These are phyloP conservation scores for Ogataea saltuana DNA, from an alignment of 805 yeast species.

Conservation along the genomic window DNA sequence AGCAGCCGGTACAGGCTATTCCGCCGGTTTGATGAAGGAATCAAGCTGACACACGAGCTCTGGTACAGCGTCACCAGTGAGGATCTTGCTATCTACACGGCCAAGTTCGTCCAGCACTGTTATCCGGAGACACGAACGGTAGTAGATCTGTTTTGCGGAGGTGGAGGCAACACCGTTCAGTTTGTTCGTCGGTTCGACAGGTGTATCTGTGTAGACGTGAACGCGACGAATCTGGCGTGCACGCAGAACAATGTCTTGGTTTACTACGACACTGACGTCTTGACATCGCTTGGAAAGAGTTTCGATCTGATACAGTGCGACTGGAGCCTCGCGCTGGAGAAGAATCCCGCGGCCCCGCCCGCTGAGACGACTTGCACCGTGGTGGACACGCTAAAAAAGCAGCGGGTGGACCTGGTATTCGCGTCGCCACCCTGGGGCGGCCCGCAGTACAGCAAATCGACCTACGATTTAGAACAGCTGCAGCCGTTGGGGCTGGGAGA, in stretches of 20 bases:
- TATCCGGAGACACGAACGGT: constrained; percentile 49
- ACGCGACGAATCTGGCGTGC: constrained; percentile 61
- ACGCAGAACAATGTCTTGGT: constrained; percentile 64
- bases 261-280: constrained; percentile 44
- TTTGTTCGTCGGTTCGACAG: constrained; percentile 58
- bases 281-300: constrained; percentile 53
- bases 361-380: constrained; percentile 14
- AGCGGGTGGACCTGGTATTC: constrained; percentile 53
- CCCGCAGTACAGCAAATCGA: constrained; percentile 49
- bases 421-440: constrained; percentile 95
- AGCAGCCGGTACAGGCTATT: constrained; percentile 59
- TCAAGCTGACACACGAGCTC: constrained; percentile 66
- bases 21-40: constrained; percentile 63
- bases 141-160: constrained; percentile 80
- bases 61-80: constrained; percentile 94
- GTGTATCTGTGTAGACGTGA: constrained; percentile 65
- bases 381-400: constrained; percentile 8
- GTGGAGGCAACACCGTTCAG: constrained; percentile 84
- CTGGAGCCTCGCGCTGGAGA: constrained; percentile 16
- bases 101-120: constrained; percentile 52
- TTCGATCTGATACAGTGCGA: constrained; percentile 32
- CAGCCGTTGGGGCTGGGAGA: constrained; percentile 50
- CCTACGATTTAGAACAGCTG: constrained; percentile 48
- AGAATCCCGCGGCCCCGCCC: constrained; percentile 11
- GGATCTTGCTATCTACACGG: constrained; percentile 58